These are phyloP conservation scores for Cerioporus squamosus DNA, from an alignment of 1,284 basidiomycete genomes.

Conservation along the genomic window DNA sequence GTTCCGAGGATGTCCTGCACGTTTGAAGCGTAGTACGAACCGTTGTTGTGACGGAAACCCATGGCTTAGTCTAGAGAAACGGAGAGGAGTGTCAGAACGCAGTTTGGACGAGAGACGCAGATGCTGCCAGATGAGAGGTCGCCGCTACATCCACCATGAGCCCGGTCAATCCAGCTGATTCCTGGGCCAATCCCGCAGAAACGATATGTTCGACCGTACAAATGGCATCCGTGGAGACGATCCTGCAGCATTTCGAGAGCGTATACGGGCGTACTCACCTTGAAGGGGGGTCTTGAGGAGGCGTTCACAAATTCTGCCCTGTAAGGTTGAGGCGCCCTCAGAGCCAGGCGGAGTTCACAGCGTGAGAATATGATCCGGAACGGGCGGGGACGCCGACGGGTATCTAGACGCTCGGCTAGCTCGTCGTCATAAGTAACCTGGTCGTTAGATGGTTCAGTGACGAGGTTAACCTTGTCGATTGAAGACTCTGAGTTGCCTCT, in stretches of 20 bases:
- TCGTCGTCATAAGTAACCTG: no score
- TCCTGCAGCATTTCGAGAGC: constrained; percentile 20
- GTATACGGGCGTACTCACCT: constrained; percentile 39
- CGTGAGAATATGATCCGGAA: constrained; percentile 21
- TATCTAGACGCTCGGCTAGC: constrained; percentile 1
- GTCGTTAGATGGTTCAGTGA: no score
- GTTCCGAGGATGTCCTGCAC: neutral
- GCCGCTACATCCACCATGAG: constrained; percentile 35
- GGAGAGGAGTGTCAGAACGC: constrained; percentile 17
- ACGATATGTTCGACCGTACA: constrained; percentile 21
- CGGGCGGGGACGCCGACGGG: neutral
- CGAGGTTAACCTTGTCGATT: no score
- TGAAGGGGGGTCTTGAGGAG: constrained; percentile 39
- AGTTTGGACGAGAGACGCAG: constrained; percentile 12
- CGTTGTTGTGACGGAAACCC: constrained; percentile 86
- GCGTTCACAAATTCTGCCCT: constrained; percentile 24
- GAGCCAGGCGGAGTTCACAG: constrained; percentile 21
- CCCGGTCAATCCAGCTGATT: constrained; percentile 39
- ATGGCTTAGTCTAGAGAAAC: constrained; percentile 44
- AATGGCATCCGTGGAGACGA: constrained; percentile 21
- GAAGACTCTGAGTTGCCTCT: no score
- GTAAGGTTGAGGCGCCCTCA: constrained; percentile 13
- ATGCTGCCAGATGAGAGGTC: constrained; percentile 14
- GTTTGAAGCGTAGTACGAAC: constrained; percentile 42
- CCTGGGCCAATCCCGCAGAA: constrained; percentile 20